Evolutionary conservation across 2,329 filamentous ascomycete species (phyloP).

Genomic region (Penicillium hordei): DNA sequence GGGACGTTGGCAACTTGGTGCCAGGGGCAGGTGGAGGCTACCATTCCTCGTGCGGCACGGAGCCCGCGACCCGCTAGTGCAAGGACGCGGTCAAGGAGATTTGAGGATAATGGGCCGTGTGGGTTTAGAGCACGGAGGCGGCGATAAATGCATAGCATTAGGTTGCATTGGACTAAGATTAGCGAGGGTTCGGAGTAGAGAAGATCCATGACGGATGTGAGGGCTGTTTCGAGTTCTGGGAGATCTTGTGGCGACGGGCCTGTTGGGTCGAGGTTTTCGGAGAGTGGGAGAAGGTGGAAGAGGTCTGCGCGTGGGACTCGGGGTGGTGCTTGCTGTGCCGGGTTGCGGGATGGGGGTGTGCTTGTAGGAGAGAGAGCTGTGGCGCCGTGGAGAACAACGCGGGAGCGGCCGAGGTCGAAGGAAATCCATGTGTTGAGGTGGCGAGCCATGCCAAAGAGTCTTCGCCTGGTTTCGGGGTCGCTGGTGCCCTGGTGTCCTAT

Average conservation of each 20-base stretch:
- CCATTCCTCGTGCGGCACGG: constrained; percentile 49
- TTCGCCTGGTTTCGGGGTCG: constrained; percentile 42
- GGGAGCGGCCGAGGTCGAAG: constrained; percentile 58
- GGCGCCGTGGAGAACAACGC: constrained; percentile 51
- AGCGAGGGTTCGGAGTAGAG: constrained; percentile 45
- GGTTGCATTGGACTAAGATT: constrained; percentile 54
- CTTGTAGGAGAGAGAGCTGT: constrained; percentile 40
- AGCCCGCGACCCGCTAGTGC: constrained; percentile 48
- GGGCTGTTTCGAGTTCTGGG: constrained; percentile 46
- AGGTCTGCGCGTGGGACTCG: constrained; percentile 40
- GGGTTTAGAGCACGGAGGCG: constrained; percentile 54
- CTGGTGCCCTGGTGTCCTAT: constrained; percentile 5
- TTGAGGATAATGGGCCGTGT: constrained; percentile 39
- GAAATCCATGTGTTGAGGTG: constrained; percentile 62
- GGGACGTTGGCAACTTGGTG: constrained; percentile 62
- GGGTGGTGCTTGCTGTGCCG: constrained; percentile 33
- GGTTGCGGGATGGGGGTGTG: not conserved
- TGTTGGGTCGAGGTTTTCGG: constrained; percentile 56
- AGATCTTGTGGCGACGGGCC: constrained; percentile 39
- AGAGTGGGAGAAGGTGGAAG: constrained; percentile 54
- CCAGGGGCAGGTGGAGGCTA: constrained; percentile 52
- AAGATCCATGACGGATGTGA: constrained; percentile 45
- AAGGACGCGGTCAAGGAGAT: constrained; percentile 51
- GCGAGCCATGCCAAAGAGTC: constrained; percentile 54
- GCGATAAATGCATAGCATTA: constrained; percentile 57